Evolutionary conservation across 2,329 filamentous ascomycete species (phyloP), one percentile per base, ranked within the genome.

Genomic region (Scolecobasidium constrictum): DNA sequence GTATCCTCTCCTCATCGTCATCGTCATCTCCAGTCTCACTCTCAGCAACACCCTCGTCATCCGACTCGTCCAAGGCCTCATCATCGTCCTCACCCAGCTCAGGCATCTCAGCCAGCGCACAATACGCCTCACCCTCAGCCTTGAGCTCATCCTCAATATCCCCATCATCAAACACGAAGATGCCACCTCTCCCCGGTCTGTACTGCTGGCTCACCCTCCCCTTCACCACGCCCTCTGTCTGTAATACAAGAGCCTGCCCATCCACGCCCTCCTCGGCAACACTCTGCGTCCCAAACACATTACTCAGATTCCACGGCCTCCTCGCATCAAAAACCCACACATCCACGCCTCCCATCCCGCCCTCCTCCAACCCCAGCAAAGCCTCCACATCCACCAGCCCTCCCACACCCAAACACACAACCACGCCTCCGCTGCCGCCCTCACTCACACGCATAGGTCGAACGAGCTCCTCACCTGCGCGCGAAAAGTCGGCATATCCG

Each of bases 141-240:
- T 62, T 63, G 23, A 98, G 66, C 23, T 88, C 84, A 51, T 90
- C 83, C 51, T 90, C 83, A 40, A 98, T 88, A 59, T 98, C 92
- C 1, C 90, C 92, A 56, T 96, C 92, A 56, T 96, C 92, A 59
- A 92, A 94, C 2, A 95, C 87, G 47, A 98, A 77, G 34, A 98
- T 83, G 0, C 92, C 92, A 15, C 90, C 90, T 55, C 75, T 82
- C 21, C 86, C 83, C 4, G 84, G 78, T 49, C 76, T 80, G 58
- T 93, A 95, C 1, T 72, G 66, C 12, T 77, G 73, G 19, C 75
- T 71, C 40, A 96, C 75, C 44, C 77, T 77, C 1, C 88, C 90
- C 35, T 77, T 77, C 16, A 76, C 72, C 3, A 94, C 77, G 6
- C 88, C 87, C 12, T 36, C 34, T 3, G 41, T 31, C 17, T 36